A percentile compares a stretch with the other conserved stretches of the same genome.
Evolutionary conservation across 768 basidiomycete genomes (phyloP).

Genomic region (Tephrocybe sp.): DNA sequence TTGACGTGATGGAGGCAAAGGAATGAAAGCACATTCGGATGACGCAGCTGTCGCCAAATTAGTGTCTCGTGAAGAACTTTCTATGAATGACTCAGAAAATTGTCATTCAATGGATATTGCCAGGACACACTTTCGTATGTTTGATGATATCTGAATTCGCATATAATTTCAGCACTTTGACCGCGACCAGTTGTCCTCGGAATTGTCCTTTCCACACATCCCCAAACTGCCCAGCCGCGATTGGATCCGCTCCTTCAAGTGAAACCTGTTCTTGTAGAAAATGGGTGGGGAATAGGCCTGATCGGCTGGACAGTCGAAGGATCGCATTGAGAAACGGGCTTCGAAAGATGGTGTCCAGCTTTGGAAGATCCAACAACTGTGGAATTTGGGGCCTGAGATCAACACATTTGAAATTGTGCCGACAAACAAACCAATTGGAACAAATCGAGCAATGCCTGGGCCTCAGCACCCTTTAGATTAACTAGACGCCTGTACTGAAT

Average conservation of each 20-base stretch:
- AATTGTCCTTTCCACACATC: constrained; percentile 27
- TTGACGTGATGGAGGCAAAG: constrained; percentile 12
- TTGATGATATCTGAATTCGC: constrained; percentile 12
- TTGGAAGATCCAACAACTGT: constrained; percentile 13
- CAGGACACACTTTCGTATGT: constrained; percentile 23
- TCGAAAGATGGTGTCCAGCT: constrained; percentile 6
- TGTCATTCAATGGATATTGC: not conserved
- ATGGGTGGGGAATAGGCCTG: constrained; percentile 26
- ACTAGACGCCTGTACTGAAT: constrained; percentile 2
- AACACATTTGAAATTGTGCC: not conserved
- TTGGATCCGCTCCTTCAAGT: constrained; percentile 14
- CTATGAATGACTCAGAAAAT: not conserved
- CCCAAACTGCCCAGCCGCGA: constrained; percentile 28
- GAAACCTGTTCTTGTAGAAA: constrained; percentile 15
- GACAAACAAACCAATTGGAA: constrained; percentile 9
- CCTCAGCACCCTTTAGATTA: constrained; percentile 4
- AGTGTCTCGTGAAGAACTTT: constrained; percentile 15
- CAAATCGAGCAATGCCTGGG: constrained; percentile 13
- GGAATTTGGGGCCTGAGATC: not conserved
- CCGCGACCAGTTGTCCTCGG: constrained; percentile 25
- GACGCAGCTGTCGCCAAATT: constrained; percentile 16
- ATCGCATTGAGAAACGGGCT: constrained; percentile 14
- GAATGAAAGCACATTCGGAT: constrained; percentile 16
- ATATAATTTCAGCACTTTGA: constrained; percentile 27
- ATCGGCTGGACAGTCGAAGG: constrained; percentile 26